Evolutionary conservation across 2,329 filamentous ascomycete species (phyloP).

Genomic region (Cladosporium sp.): DNA sequence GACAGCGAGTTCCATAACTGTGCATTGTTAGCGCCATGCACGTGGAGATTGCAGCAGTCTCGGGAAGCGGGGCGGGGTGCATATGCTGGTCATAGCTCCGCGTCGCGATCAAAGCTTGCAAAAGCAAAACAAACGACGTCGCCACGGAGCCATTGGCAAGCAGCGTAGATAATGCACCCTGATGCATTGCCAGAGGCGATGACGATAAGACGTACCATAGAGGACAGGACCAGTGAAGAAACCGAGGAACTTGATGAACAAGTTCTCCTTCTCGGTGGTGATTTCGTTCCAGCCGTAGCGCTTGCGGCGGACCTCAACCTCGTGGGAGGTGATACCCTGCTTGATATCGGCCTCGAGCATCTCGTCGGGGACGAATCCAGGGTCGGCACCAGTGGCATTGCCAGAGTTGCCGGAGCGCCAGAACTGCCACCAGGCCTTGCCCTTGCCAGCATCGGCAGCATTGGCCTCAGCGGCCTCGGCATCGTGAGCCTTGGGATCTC

Average conservation of each 20-base stretch:
- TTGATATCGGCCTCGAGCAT: slow-evolving; percentile 66
- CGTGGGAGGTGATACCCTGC: slow-evolving; percentile 54
- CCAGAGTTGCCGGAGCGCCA: slow-evolving; percentile 41
- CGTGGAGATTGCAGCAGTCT: slow-evolving; percentile 24
- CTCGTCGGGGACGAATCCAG: slow-evolving; percentile 54
- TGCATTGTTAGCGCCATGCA: slow-evolving; percentile 11
- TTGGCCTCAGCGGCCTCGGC: slow-evolving; percentile 37
- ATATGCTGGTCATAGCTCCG: slow-evolving; percentile 20
- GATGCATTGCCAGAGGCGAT: background rate
- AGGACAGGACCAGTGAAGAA: slow-evolving; percentile 75
- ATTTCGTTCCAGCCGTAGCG: slow-evolving; percentile 68
- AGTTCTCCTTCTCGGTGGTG: slow-evolving; percentile 69
- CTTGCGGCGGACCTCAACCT: slow-evolving; percentile 63
- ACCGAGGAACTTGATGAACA: slow-evolving; percentile 68
- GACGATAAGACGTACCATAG: slow-evolving; percentile 56
- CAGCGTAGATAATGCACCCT: slow-evolving; percentile 10
- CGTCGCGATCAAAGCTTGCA: slow-evolving; percentile 18
- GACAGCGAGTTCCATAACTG: slow-evolving; percentile 74
- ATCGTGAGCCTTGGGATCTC: slow-evolving; percentile 52
- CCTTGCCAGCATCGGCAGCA: slow-evolving; percentile 43
- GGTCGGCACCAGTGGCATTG: slow-evolving; percentile 32
- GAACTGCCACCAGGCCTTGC: slow-evolving; percentile 51
- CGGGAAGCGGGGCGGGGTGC: slow-evolving; percentile 10
- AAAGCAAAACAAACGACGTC: slow-evolving; percentile 16
- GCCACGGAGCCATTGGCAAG: background rate